A percentile compares a stretch with the other conserved stretches of the same genome.
These are phyloP conservation scores for Kwoniella shivajii DNA, from an alignment of 1,284 basidiomycete genomes.

Conservation along the genomic window DNA sequence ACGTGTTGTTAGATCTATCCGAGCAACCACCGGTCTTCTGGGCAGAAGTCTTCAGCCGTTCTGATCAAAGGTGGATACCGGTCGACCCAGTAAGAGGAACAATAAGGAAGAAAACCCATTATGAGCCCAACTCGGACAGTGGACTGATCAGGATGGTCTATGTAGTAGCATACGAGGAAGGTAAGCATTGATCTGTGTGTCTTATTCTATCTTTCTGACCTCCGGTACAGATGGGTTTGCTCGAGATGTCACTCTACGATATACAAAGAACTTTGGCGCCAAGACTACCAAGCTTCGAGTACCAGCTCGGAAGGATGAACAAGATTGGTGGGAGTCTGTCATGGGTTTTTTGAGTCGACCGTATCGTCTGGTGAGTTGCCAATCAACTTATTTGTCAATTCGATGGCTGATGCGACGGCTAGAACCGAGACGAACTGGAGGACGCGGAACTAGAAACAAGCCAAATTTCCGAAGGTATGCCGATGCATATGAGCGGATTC, in stretches of 20 bases:
- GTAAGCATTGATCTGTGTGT: conserved; percentile 57
- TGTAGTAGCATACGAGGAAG: conserved; percentile 92
- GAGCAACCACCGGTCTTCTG: conserved; percentile 84
- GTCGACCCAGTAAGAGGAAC: conserved; percentile 83
- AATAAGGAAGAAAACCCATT: conserved; percentile 76
- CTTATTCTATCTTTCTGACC: neutral
- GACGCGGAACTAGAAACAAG: conserved; percentile 85
- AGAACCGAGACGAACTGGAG: conserved; percentile 91
- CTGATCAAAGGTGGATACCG: conserved; percentile 88
- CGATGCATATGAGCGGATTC: conserved; percentile 84
- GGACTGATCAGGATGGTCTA: conserved; percentile 87
- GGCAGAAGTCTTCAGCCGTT: conserved; percentile 94
- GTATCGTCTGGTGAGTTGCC: conserved; percentile 69
- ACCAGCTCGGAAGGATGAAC: conserved; percentile 64
- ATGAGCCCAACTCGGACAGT: conserved; percentile 68
- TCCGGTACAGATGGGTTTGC: conserved; percentile 57
- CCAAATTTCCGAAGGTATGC: conserved; percentile 89
- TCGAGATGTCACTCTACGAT: conserved; percentile 60
- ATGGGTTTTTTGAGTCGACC: conserved; percentile 67
- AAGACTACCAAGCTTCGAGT: conserved; percentile 82
- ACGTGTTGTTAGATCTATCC: conserved; percentile 36
- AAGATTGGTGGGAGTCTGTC: conserved; percentile 80
- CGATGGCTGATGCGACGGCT: conserved; percentile 25
- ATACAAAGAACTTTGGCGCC: conserved; percentile 76
- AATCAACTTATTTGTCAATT: neutral